Base-by-base conservation (phyloP, 75 land plant genomes). In the Adiantum capillusveneris region DNA sequence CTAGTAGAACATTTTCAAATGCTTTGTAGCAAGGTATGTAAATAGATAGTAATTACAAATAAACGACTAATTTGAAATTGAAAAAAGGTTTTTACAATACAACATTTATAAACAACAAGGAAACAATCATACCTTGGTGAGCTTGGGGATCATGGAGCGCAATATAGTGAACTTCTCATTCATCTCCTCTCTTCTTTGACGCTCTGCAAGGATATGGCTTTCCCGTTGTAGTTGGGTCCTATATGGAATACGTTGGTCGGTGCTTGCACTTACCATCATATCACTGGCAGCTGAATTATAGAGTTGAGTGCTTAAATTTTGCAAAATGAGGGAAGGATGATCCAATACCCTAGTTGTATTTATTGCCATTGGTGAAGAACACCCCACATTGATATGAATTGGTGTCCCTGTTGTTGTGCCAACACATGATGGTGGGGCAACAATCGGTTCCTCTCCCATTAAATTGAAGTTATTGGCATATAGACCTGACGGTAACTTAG, bases 181-280 rank as follows among this genome's bases (percentile, higher is more conserved):
- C 79, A 77, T 77, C 52, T 77, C 79, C 58, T 77, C 79, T n/a
- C 79, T 29, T 11, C 79, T 46, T 29, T 77, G 76, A 0, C 79
- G 51, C 56, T 77, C 76, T 25, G 79, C 79, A 39, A 77, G 53
- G 37, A 77, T 77, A 20, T 77, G 79, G 50, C 67, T 76, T 43
- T 72, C 65, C 21, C 79, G 39, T 42, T 76, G 79, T 43, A 67
- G 60, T 49, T 76, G 76, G 24, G 65, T 66, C 37, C 79, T 26
- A 41, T 76, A 14, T 1, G 55, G 55, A 27, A 18, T 53, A 2
- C 49, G 5, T 46, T 46, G 37, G 7, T 34, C 37, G 37, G 37
- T 34, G 37, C 37, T 20, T 46, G 17, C 21, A 46, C 49, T 20
- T 17, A 46, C 3, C 49, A 46, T 46, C 21, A n/a, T 20, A 5